Evolutionary conservation across 169 alveolate genomes (phyloP), one percentile per base, ranked within the genome.

Genomic region (Cryptosporidium viatorum): DNA sequence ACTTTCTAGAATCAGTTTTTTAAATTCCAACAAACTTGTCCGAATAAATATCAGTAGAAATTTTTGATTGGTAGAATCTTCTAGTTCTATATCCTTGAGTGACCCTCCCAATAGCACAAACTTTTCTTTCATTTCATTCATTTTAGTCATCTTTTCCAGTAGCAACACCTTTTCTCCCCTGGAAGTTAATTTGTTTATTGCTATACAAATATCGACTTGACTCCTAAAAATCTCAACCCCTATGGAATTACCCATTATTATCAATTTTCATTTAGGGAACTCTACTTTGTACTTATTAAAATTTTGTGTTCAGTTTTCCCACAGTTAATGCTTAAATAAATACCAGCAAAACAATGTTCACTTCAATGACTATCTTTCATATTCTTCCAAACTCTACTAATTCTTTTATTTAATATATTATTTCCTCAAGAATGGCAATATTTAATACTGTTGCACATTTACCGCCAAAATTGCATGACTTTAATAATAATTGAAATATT

Each of bases 191-290:
- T 29, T 31, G 10, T 65, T n/a, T 16, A 65, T 31, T 33, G 48
- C 52, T 39, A 65, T 33, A 37, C 71, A 65, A 65, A 65, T 29
- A 65, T 65, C 71, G 3, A 33, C 71, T n/a, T 65, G 71, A 21
- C 29, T 37, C 10, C 50, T 65, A 65, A 65, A 65, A 65, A 65
- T 65, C 50, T 65, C 71, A 65, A 65, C 29, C 10, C 71, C 71
- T n/a, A 65, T 0, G 3, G 52, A 65, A 29, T 65, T 65, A 37
- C 71, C 71, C 71, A 65, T 65, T 26, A 21, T 29, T 37, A 3
- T 33, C 18, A 14, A 9, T n/a, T 65, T 21, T 26, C 35, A 23
- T 55, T 26, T 3, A 55, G 35, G 67, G 21, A 26, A 55, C 14
- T 16, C 62, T 51, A 16, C 62, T 55, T 8, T 55, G 18, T 26